A percentile compares a stretch with the other conserved stretches of the same genome.
Conservation (phyloP, 1,284 basidiomycete species). For the Coriolopsis trogii region DNA sequence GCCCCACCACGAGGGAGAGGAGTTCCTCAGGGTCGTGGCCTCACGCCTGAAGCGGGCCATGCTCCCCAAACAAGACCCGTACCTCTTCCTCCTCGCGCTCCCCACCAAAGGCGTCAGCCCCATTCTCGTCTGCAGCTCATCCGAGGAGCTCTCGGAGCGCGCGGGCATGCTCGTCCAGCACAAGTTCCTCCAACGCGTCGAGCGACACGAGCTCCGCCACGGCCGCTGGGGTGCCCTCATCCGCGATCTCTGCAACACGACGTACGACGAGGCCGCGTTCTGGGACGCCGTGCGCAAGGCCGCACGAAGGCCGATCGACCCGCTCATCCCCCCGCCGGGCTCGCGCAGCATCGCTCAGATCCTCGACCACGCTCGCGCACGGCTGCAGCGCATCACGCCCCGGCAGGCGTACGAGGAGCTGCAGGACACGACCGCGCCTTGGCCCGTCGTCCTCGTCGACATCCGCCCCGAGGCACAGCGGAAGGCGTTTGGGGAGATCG, state of each 20-base stretch:
- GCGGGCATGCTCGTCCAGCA: slow-evolving; percentile 62
- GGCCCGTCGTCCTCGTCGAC: slow-evolving; percentile 74
- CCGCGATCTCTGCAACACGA: slow-evolving; percentile 50
- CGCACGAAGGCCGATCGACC: slow-evolving; percentile 58
- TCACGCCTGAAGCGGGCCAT: slow-evolving; percentile 40
- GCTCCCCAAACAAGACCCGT: slow-evolving; percentile 41
- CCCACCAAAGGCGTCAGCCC: slow-evolving; percentile 29
- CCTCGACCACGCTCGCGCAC: slow-evolving; percentile 57
- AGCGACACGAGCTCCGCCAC: slow-evolving; percentile 23
- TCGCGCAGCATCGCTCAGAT: slow-evolving; percentile 58
- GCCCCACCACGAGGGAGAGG: slow-evolving; percentile 52
- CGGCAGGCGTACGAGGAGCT: slow-evolving; percentile 63
- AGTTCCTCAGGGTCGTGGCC: slow-evolving; percentile 37
- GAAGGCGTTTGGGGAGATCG: slow-evolving; percentile 54
- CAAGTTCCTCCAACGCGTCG: slow-evolving; percentile 65
- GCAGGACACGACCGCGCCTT: slow-evolving; percentile 49
- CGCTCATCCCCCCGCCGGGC: slow-evolving; percentile 60
- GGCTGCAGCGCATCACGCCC: slow-evolving; percentile 64
- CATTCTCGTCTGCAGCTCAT: slow-evolving; percentile 59
- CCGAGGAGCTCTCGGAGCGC: slow-evolving; percentile 56
- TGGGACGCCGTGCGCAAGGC: slow-evolving; percentile 68
- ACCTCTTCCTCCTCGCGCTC: slow-evolving; percentile 59
- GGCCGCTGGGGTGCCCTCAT: slow-evolving; percentile 51
- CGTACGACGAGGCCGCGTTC: slow-evolving; percentile 63
- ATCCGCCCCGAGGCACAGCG: slow-evolving; percentile 67